A percentile compares a stretch with the other conserved stretches of the same genome.
Evolutionary conservation across 345 rosid genomes (phyloP).

Genomic region (Euphorbia tirucalli): DNA sequence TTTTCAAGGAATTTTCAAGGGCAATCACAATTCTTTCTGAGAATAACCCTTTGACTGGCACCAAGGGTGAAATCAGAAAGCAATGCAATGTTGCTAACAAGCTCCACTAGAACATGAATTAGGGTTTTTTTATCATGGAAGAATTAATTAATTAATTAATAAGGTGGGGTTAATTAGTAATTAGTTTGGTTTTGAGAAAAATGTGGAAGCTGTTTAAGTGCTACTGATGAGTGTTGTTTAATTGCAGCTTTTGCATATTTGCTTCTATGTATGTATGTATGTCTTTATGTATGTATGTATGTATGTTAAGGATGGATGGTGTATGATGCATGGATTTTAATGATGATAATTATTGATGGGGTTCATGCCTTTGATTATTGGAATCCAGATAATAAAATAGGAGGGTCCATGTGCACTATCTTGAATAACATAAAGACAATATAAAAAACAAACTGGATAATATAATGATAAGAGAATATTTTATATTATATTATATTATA

Average conservation of each 20-base stretch:
- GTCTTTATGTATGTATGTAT: slow-evolving; percentile 15
- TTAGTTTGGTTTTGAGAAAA: slow-evolving; percentile 8
- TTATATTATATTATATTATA: too few species aligned
- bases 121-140: too few species aligned
- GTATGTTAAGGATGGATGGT: slow-evolving; percentile 16
- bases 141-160: slow-evolving; percentile 18
- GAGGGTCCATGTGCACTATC: background rate
- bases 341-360: background rate
- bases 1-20: slow-evolving; percentile 86
- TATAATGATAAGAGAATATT: background rate
- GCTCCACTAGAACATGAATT: slow-evolving; percentile 67
- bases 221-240: slow-evolving; percentile 9
- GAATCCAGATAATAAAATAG: background rate
- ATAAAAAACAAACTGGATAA: background rate
- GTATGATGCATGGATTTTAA: slow-evolving; percentile 30
- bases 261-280: slow-evolving; percentile 15
- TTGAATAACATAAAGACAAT: background rate
- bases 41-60: slow-evolving; percentile 90
- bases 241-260: background rate
- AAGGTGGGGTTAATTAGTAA: slow-evolving; percentile 13
- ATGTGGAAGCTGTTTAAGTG: background rate
- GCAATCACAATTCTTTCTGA: slow-evolving; percentile 82
- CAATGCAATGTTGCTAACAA: slow-evolving; percentile 85
- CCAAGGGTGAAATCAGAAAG: slow-evolving; percentile 89
- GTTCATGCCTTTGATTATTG: too few species aligned